Evolutionary conservation across 129 eudicot genomes (phyloP).

Genomic region (Calendula officinalis): DNA sequence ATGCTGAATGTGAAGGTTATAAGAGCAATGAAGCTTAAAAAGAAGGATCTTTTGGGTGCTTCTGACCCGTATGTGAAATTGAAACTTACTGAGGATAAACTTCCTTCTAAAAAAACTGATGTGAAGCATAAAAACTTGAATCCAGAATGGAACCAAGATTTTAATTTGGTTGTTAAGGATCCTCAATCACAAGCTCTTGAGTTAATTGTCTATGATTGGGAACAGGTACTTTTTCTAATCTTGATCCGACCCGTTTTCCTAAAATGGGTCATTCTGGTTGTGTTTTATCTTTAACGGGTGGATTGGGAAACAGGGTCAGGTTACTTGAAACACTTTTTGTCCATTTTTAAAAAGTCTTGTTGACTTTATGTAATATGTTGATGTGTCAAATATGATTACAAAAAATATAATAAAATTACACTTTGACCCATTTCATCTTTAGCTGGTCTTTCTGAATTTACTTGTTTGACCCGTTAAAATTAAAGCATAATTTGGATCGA

Average conservation of each 20-base stretch:
- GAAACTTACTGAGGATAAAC: conserved; percentile 73
- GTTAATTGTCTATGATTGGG: conserved; percentile 74
- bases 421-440: no score
- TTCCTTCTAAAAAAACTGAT: conserved; percentile 81
- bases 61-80: conserved; percentile 85
- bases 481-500: no score
- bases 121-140: conserved; percentile 78
- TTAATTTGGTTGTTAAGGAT: conserved; percentile 60
- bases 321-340: no score
- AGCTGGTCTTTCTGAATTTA: no score
- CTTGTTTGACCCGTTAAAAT: no score
- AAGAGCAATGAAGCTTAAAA: conserved; percentile 75
- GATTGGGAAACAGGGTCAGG: no score
- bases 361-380: no score
- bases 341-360: no score
- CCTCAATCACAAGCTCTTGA: conserved; percentile 74
- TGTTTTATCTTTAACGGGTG: neutral
- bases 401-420: no score
- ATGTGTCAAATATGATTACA: no score
- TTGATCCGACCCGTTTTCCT: neutral
- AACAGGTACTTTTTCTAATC: conserved; percentile 49
- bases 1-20: conserved; percentile 70
- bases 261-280: neutral
- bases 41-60: conserved; percentile 78
- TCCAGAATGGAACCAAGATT: conserved; percentile 96